Evolutionary conservation across 495 filamentous ascomycete species (phyloP).

Genomic region (Aspergillus indologenus): DNA sequence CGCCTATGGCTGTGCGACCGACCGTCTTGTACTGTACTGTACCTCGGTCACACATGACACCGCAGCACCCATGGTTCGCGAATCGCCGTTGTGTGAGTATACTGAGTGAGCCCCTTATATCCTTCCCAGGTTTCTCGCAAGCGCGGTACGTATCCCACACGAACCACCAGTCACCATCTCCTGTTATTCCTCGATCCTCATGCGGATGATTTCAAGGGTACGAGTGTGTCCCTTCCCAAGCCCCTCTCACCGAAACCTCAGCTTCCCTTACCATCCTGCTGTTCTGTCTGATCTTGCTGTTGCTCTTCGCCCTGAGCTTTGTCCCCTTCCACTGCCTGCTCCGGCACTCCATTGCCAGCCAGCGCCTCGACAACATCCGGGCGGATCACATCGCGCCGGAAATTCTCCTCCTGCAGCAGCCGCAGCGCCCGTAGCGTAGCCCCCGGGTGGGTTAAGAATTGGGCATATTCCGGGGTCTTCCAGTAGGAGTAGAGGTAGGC

Average conservation of each 20-base stretch:
- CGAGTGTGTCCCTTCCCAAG: no score
- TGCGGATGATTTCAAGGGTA: not conserved
- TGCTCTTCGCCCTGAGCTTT: conserved; percentile 31
- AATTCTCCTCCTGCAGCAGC: conserved; percentile 76
- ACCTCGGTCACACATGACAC: conserved; percentile 33
- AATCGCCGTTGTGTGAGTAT: not conserved
- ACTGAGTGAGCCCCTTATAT: no score
- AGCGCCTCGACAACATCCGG: conserved; percentile 66
- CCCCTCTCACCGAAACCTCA: not conserved
- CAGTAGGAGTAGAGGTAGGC: conserved; percentile 80
- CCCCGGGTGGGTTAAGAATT: conserved; percentile 77
- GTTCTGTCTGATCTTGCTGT: conserved; percentile 15
- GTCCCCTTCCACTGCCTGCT: conserved; percentile 18
- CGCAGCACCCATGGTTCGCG: not conserved
- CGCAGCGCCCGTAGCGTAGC: conserved; percentile 80
- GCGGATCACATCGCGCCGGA: conserved; percentile 76
- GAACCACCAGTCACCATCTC: not conserved
- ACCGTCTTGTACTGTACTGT: conserved; percentile 13
- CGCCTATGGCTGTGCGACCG: conserved; percentile 8
- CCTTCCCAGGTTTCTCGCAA: not conserved
- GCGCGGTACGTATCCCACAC: not conserved
- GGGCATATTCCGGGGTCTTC: conserved; percentile 74
- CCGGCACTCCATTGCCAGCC: conserved; percentile 51
- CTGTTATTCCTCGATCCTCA: not conserved
- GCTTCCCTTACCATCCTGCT: not conserved